Base-by-base conservation (phyloP, 2,329 filamentous ascomycete genomes). In the Penicillium sp. region DNA sequence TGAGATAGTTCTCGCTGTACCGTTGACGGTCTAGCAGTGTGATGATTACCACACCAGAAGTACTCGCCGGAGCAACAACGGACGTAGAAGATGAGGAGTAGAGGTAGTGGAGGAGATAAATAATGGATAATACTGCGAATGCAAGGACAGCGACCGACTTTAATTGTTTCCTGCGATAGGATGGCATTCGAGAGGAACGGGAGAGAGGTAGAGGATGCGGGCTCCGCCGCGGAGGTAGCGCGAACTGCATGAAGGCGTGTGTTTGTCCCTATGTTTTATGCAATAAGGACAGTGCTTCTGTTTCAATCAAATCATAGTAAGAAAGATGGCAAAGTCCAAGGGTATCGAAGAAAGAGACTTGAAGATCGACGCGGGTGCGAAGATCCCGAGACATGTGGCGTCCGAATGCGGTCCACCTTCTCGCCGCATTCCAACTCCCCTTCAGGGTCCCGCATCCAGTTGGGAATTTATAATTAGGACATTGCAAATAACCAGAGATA, bases 191-290 rank as follows among this genome's bases (percentile, higher is more conserved):
- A 42, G 69, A 64, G 22, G 69, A 63, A 72, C 63, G 81, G 73
- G 57, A 77, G 71, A 87, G 91, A 28, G 84, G 83, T 57, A 83
- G 81, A 58, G 85, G 81, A 64, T 85, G 82, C 57, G 87, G 91
- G 64, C 80, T 82, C 73, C 91, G 95, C 69, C 89, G 85, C 63
- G 88, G 81, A 48, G 89, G 89, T 61, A 94, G 83, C 56, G 90
- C 88, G 76, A 91, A 89, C 69, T 95, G 90, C 88, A 95, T 93
- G 19, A 46, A n/a, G 44, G 21, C 34, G 26, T 24, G 60, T 50
- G 39, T 40, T 48, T 38, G 46, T 55, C 56, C 60, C 60, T 61
- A 57, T 49, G 33, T 44, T 53, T 52, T 54, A 52, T 54, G 51
- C 46, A 43, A 50, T 43, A 43, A 53, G 31, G 42, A 31, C 24